Conservation (phyloP, 306 rosid genomes). For the Citrullus mucosospermus region DNA sequence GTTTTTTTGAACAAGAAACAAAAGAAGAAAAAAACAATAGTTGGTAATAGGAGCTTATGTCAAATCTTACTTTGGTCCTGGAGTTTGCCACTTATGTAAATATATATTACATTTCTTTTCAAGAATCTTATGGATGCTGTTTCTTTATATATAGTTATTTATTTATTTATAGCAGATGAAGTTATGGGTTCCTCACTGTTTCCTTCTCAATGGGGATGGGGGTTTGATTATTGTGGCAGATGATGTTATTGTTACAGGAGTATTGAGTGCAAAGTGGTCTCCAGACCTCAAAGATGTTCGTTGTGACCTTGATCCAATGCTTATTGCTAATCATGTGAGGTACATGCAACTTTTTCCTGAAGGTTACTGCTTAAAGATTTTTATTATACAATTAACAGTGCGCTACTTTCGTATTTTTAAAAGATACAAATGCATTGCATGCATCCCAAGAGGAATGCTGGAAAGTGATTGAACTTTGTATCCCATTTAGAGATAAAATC, state of each 20-base stretch:
- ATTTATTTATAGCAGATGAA: background rate
- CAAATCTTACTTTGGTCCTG: background rate
- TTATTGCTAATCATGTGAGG: slow-evolving; percentile 80
- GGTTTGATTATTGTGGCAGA: slow-evolving; percentile 26
- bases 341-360: slow-evolving; percentile 12
- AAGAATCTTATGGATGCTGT: background rate
- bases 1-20: too few relatives aligned
- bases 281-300: slow-evolving; percentile 91
- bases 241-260: slow-evolving; percentile 73
- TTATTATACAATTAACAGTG: background rate
- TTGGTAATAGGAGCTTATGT: background rate
- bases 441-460: background rate
- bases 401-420: background rate
- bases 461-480: background rate
- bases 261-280: slow-evolving; percentile 91
- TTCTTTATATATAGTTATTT: background rate
- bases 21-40: background rate
- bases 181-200: background rate
- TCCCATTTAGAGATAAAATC: background rate
- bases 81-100: background rate
- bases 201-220: slow-evolving; percentile 6
- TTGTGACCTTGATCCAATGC: slow-evolving; percentile 82
- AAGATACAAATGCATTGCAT: background rate
- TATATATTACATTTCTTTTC: background rate
- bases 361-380: slow-evolving; percentile 6